Base-by-base conservation (phyloP, 1,284 basidiomycete species). In the Waitea zeae region DNA sequence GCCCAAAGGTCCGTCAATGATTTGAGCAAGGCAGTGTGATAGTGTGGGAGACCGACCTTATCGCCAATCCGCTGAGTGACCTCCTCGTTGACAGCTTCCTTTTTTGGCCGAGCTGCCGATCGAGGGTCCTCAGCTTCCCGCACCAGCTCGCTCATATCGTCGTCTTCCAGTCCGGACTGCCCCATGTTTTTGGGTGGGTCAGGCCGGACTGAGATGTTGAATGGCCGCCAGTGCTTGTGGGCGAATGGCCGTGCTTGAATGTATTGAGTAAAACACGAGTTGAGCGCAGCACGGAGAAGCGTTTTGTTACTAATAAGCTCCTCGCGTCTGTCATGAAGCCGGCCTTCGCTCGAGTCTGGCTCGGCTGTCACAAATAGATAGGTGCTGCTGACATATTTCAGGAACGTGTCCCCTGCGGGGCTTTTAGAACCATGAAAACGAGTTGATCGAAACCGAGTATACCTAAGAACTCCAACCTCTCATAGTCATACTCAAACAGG, bases 381-480 rank as follows among this genome's bases (percentile, higher is more conserved):
- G 37, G 73, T 58, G 11, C 81, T 79, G 6, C 73, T 62, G 29
- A 86, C 50, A 46, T 76, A 77, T 53, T 88, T 88, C 37, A 88
- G 56, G 50, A 81, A 80, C 17, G 79, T 68, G 52, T 88, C 82
- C 14, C 82, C 81, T 84, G 42, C 1, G 26, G 36, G 33, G 28
- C 36, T 17, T 3, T 9, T 5, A 13, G n/a, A n/a, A 14, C 17
- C 38, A 14, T 9, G 17, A 12, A 22, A 27, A 35, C 30, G 20
- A 37, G 29, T 9, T 20, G 28, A 40, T 28, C 18, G 6, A 17
- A 9, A 17, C 14, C 11, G 2, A 18, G 33, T 48, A 13, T 48
- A 81, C 82, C 83, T 19, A 87, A 62, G 35, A 86, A 59, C 49
- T 88, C 83, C 24, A 86, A 55, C 24, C 83, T 69, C 52, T 88